A percentile compares a stretch with the other conserved stretches of the same genome.
phyloP scores from a whole-genome alignment of 495 filamentous ascomycete genomes.

The Staphylotrichum tortipilum region DNA sequence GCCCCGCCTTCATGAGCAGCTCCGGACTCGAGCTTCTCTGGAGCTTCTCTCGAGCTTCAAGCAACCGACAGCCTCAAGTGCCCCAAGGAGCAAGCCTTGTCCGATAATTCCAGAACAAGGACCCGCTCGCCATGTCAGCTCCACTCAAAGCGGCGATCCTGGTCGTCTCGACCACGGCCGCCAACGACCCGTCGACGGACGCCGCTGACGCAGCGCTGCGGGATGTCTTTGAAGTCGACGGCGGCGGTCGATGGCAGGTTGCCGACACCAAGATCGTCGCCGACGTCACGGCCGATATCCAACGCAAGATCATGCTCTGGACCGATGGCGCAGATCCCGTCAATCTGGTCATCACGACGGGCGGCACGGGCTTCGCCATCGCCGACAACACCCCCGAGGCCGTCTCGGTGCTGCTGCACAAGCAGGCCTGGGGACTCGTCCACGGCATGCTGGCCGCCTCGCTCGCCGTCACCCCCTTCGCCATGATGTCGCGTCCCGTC shows the following conservation, averaged over 20 bases:
- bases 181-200: slow-evolving; percentile 72
- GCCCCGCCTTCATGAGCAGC: too few species aligned
- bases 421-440: slow-evolving; percentile 79
- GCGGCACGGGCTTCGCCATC: slow-evolving; percentile 90
- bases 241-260: slow-evolving; percentile 58
- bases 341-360: slow-evolving; percentile 80
- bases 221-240: slow-evolving; percentile 57
- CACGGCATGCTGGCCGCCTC: slow-evolving; percentile 92
- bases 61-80: too few species aligned
- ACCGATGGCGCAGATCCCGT: slow-evolving; percentile 49
- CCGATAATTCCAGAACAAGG: too few species aligned
- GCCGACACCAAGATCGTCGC: slow-evolving; percentile 66
- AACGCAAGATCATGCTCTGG: slow-evolving; percentile 60
- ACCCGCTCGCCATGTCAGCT: slow-evolving; percentile 12
- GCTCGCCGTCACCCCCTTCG: slow-evolving; percentile 81
- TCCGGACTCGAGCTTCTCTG: too few species aligned
- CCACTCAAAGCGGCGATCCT: slow-evolving; percentile 63
- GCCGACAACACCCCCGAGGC: slow-evolving; percentile 88
- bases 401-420: slow-evolving; percentile 70
- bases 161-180: slow-evolving; percentile 89
- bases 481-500: slow-evolving; percentile 93
- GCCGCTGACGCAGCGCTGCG: slow-evolving; percentile 54
- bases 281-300: slow-evolving; percentile 67
- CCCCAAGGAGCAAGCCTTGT: too few species aligned
- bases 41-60: too few species aligned